phyloP scores from a whole-genome alignment of 352 stramenopile genomes.

The Hyaloperonospora arabidopsidis region DNA sequence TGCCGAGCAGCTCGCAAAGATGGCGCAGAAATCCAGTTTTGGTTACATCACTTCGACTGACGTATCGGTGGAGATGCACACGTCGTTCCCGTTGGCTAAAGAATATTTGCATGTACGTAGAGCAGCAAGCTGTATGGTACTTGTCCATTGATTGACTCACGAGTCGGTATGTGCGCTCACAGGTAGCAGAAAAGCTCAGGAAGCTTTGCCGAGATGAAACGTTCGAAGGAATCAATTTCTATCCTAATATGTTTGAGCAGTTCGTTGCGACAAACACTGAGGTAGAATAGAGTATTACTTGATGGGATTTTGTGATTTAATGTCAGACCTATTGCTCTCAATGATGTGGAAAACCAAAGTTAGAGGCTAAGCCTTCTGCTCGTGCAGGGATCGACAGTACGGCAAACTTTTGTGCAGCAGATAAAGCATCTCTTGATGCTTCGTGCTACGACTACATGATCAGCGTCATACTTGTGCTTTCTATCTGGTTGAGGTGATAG shows the following conservation, averaged over 20 bases:
- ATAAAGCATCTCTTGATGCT: too few species aligned
- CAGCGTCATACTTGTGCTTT: too few species aligned
- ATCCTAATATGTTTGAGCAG: conserved; percentile 86
- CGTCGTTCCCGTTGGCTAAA: conserved; percentile 91
- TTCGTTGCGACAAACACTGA: conserved; percentile 26
- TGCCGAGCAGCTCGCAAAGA: conserved; percentile 53
- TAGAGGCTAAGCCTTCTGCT: too few species aligned
- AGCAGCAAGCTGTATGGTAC: neutral
- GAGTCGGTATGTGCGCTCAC: conserved; percentile 4
- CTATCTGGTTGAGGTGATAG: too few species aligned
- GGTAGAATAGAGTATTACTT: conserved; percentile 11
- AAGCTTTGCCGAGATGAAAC: conserved; percentile 94
- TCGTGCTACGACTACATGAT: too few species aligned
- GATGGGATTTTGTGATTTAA: too few species aligned
- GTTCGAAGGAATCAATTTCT: conserved; percentile 92
- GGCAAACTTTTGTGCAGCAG: too few species aligned
- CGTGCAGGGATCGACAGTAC: too few species aligned
- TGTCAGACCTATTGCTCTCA: too few species aligned
- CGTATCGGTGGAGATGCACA: conserved; percentile 86
- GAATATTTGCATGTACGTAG: conserved; percentile 88
- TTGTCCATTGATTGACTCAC: conserved; percentile 3
- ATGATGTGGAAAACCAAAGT: neutral
- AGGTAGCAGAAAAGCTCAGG: conserved; percentile 89
- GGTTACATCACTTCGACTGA: conserved; percentile 86
- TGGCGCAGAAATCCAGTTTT: conserved; percentile 63